Percentiles rank a stretch among this genome's conserved stretches.
phyloP scores from a whole-genome alignment of 306 rosid species.

The Hippophae gyantsensis region DNA sequence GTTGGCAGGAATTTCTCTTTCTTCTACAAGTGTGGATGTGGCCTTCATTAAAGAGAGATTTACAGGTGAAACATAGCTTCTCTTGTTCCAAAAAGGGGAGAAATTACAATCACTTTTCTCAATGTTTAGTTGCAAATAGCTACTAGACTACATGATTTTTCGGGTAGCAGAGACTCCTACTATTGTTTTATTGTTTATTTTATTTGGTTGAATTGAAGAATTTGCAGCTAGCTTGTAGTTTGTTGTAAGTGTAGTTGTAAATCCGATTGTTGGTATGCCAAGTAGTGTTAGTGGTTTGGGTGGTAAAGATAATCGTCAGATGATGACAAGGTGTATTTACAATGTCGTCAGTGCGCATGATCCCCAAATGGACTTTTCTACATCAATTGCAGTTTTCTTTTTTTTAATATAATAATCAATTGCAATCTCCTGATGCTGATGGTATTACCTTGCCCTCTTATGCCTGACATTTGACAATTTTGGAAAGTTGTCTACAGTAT shows the following conservation, averaged over 20 bases:
- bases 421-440: too few relatives aligned
- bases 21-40: constrained; percentile 35
- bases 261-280: not conserved
- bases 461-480: too few relatives aligned
- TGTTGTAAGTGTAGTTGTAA: constrained; percentile 9
- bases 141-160: not conserved
- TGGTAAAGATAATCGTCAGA: too few relatives aligned
- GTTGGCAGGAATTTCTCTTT: constrained; percentile 21
- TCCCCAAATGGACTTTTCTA: too few relatives aligned
- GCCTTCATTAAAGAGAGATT: constrained; percentile 50
- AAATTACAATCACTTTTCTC: not conserved
- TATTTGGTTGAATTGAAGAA: constrained; percentile 1
- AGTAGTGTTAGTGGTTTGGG: too few relatives aligned
- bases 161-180: not conserved
- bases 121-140: not conserved
- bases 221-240: constrained; percentile 1
- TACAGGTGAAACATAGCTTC: constrained; percentile 20
- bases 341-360: too few relatives aligned
- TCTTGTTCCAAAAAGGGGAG: not conserved
- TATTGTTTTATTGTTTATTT: not conserved
- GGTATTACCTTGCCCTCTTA: too few relatives aligned
- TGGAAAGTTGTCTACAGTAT: too few relatives aligned
- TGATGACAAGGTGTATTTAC: too few relatives aligned
- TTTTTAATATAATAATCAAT: too few relatives aligned
- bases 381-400: too few relatives aligned